Percentiles rank a stretch among this genome's conserved stretches.
Conservation (phyloP, 495 filamentous ascomycete species). For the Podospora pseudopauciseta region DNA sequence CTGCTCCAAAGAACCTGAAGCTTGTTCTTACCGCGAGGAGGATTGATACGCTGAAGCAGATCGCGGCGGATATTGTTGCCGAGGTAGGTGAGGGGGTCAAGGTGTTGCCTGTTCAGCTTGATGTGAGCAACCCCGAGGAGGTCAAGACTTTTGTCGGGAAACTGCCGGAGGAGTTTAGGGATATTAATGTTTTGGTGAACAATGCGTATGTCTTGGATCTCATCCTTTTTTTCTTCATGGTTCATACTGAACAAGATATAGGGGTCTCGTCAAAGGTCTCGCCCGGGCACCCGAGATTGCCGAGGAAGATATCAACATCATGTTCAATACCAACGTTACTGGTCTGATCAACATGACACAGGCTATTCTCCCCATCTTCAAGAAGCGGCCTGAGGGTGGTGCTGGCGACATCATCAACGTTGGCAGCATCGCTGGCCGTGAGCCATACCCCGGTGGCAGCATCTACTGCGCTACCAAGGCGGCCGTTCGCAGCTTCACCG, state of each 20-base stretch:
- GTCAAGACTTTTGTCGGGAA: conserved; percentile 68
- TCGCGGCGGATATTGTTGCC: conserved; percentile 72
- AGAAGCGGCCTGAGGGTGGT: conserved; percentile 72
- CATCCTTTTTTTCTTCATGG: neutral
- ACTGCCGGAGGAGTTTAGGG: conserved; percentile 77
- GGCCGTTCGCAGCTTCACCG: conserved; percentile 85
- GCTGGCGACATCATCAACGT: conserved; percentile 95
- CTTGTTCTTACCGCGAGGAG: conserved; percentile 85
- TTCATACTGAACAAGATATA: neutral
- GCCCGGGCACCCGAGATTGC: conserved; percentile 67
- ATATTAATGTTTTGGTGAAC: conserved; percentile 89
- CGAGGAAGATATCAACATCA: conserved; percentile 76
- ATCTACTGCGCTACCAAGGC: conserved; percentile 99
- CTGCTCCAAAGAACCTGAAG: conserved; percentile 71
- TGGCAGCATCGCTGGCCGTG: conserved; percentile 89
- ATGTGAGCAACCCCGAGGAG: conserved; percentile 78
- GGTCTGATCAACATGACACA: conserved; percentile 98
- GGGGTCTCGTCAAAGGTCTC: conserved; percentile 5
- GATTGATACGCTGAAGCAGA: conserved; percentile 68
- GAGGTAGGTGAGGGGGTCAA: conserved; percentile 79
- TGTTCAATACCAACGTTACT: conserved; percentile 91
- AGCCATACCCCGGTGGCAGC: conserved; percentile 82
- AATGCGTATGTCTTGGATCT: conserved; percentile 72
- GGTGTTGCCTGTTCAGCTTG: conserved; percentile 76
- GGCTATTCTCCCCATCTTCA: conserved; percentile 79